Evolutionary conservation across 2,329 filamentous ascomycete genomes (phyloP), one percentile per base, ranked within the genome.

Genomic region (Oidium heveae): DNA sequence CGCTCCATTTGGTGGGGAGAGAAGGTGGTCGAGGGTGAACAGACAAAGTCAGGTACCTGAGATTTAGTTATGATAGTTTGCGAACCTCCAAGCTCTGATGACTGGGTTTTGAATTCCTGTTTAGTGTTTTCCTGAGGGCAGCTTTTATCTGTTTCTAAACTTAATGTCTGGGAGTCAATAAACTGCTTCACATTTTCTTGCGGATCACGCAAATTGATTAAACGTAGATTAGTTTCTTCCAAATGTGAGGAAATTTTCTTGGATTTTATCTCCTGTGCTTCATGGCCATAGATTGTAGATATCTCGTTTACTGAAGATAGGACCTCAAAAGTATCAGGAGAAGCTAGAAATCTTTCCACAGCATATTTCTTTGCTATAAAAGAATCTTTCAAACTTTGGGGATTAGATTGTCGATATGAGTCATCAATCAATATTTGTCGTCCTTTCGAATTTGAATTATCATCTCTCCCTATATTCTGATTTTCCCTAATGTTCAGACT

Each of bases 111-210:
- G 2, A 12, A 39, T n/a, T 39, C 36, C 16, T 39, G 12, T 39
- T 39, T 39, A 2, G 12, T 12, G 2, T 3, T n/a, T 39, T 39
- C 12, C 16, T 39, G 36, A 13, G 2, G 4, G 12, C 4, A 39
- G 16, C 12, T 13, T n/a, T n/a, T 13, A 13, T 39, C 4, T 6
- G 24, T 28, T 2, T 39, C 4, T 13, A 12, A 10, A 39, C 36
- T 39, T 3, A n/a, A 2, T 39, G 12, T 10, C 66, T 96, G 89
- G 65, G 94, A 88, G 63, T 77, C 77, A 54, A 96, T 75, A 68
- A 94, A 96, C 60, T 94, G 86, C 63, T 85, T 81, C 37, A 96
- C 86, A 61, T 89, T 94, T 68, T 95, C 88, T 66, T 93, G 88
- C 6, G 88, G 84, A 63, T 95, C 87, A 54, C 83, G 76, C 18